Percentiles rank a stretch among this genome's conserved stretches.
Conservation (phyloP, 805 yeast species). For the Saturnispora saitoi region DNA sequence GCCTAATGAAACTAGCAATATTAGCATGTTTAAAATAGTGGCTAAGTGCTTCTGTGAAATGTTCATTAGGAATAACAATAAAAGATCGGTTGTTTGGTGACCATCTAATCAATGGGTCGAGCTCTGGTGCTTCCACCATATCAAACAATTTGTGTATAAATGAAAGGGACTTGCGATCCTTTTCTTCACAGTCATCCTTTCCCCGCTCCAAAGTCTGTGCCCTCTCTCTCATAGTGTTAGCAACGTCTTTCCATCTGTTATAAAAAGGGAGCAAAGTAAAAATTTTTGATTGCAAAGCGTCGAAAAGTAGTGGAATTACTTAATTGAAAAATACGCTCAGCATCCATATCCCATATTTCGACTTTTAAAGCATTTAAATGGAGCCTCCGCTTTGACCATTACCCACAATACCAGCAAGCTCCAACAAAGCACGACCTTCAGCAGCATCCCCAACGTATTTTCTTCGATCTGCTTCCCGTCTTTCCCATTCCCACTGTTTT, state of each 20-base stretch:
- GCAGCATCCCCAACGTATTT: conserved; percentile 63
- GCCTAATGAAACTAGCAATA: conserved; percentile 71
- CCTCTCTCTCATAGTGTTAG: neutral
- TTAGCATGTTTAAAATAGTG: conserved; percentile 74
- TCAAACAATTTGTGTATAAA: conserved; percentile 87
- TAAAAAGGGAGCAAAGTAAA: neutral
- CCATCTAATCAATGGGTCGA: conserved; percentile 85
- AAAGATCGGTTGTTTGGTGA: conserved; percentile 56
- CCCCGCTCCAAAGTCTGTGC: neutral
- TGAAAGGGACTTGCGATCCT: conserved; percentile 8
- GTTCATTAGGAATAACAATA: conserved; percentile 76
- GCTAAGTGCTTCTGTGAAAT: conserved; percentile 64
- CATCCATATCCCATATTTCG: neutral
- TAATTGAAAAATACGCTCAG: conserved; percentile 3
- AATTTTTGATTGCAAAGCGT: neutral
- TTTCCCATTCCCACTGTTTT: conserved; percentile 86
- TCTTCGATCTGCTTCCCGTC: conserved; percentile 71
- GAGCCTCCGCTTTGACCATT: conserved; percentile 41
- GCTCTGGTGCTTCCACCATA: conserved; percentile 73
- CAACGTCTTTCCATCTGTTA: neutral
- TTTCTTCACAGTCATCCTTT: conserved; percentile 3
- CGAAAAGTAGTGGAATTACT: neutral
- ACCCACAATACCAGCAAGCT: conserved; percentile 65
- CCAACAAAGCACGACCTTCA: conserved; percentile 79
- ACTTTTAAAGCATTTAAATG: conserved; percentile 20